These are phyloP conservation scores for Annulohypoxylon moriforme DNA, from an alignment of 495 filamentous ascomycete species.

Conservation along the genomic window DNA sequence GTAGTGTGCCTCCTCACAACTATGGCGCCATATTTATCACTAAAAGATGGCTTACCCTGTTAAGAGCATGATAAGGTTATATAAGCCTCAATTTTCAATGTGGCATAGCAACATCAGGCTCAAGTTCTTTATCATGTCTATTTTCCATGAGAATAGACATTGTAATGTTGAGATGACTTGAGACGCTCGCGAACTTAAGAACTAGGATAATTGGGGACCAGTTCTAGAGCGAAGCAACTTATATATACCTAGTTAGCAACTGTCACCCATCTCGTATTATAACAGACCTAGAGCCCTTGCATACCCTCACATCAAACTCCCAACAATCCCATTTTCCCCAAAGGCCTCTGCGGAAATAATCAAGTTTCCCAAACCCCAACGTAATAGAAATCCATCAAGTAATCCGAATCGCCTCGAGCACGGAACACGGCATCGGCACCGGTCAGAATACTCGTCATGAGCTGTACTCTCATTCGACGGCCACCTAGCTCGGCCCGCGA, in stretches of 20 bases:
- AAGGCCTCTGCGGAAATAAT: background rate
- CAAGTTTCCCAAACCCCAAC: background rate
- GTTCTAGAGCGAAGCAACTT: background rate
- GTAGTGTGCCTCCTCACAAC: no score
- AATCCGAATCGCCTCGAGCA: background rate
- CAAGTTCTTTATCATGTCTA: background rate
- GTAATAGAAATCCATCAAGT: background rate
- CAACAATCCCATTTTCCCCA: background rate
- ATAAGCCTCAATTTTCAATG: background rate
- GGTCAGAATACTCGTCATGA: background rate
- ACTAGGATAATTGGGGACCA: no score
- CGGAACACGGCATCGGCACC: background rate
- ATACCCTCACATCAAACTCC: background rate
- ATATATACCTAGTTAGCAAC: background rate
- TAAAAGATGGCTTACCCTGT: no score
- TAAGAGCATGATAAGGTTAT: no score
- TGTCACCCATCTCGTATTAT: background rate
- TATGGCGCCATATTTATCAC: no score
- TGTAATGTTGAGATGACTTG: background rate
- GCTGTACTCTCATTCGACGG: background rate
- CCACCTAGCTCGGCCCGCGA: slow-evolving; percentile 6
- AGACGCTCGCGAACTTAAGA: background rate
- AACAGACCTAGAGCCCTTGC: background rate
- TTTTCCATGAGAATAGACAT: background rate
- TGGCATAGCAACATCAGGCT: background rate